Evolutionary conservation across 139 green algal species (phyloP), one percentile per base, ranked within the genome.

Genomic region (Trebouxia sp.): DNA sequence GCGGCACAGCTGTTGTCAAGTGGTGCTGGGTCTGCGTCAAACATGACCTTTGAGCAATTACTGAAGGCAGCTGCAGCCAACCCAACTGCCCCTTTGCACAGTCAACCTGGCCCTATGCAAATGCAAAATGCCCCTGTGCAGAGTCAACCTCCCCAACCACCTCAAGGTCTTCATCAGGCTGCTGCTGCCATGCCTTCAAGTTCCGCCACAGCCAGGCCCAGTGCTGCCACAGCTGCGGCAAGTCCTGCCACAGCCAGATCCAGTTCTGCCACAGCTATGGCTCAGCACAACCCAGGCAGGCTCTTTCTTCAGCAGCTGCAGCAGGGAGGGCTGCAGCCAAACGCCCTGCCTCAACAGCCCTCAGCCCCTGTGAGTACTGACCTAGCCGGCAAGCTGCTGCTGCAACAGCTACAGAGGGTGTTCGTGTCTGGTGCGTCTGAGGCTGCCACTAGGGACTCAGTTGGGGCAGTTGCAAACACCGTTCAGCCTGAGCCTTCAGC

Each of bases 231-330:
- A 38, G 41, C 41, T 43, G 70, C 41, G 39, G 70, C 17, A 15
- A 8, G 20, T 8, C 67, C 10, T 30, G 1, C 70, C 35, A 9
- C 26, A 15, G 41, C 41, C 28, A 43, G 75, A 47, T 8, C 0
- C 24, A 35, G 35, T 65, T 28, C 55, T 82, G 77, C 5, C 10
- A 26, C 41, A 75, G 41, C 58, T 75, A n/a, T 35, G 39, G 42
- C 47, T 22, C 48, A 56, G 75, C 75, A 53, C 11, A 32, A 77
- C 39, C 42, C 47, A 45, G 74, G 74, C 20, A 42, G 30, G 28
- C 30, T 66, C 17, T 41, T 81, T 3, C 55, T 81, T 20, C 35
- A 70, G 37, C 76, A 70, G 53, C n/a, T 81, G 76, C 76, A 81
- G 41, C 41, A 26, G 56, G 76, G 51, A 53, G 9, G 51, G 76